Percentiles rank a stretch among this genome's conserved stretches.
Conservation (phyloP, 257 asterid species). For the Solanum bukasovii region DNA sequence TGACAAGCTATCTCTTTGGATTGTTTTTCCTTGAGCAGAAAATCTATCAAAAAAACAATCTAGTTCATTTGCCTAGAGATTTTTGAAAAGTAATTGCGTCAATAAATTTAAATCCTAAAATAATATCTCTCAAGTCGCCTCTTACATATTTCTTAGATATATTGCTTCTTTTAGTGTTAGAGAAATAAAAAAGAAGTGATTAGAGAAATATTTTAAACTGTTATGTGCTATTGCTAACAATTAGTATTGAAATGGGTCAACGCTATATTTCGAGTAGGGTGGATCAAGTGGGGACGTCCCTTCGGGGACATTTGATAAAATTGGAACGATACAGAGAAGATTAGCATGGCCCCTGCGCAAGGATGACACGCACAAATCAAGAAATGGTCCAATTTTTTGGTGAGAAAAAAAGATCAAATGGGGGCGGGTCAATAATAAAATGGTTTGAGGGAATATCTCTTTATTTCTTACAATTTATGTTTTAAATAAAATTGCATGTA, state of each 20-base stretch:
- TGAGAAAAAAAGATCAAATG: no score
- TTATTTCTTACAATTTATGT: no score
- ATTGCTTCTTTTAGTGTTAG: background rate
- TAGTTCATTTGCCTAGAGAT: background rate
- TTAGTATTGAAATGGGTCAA: no score
- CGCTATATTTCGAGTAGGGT: no score
- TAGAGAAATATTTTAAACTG: background rate
- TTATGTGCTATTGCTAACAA: background rate
- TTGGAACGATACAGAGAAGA: constrained; percentile 21
- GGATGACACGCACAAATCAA: constrained; percentile 13
- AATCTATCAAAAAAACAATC: no score
- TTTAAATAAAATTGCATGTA: no score
- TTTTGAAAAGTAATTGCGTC: background rate
- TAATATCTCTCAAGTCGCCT: background rate
- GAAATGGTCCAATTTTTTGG: background rate
- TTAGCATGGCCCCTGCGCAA: constrained; percentile 16
- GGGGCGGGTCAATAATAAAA: no score
- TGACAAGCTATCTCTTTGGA: background rate
- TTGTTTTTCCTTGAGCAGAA: background rate
- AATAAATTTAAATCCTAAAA: no score
- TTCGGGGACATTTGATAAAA: constrained; percentile 15
- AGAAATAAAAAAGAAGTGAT: no score
- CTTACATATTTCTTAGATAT: background rate
- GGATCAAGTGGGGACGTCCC: background rate
- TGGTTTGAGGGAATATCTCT: no score